Evolutionary conservation across 345 rosid genomes (phyloP), one percentile per base, ranked within the genome.

Genomic region (Noccaea bulbosa): DNA sequence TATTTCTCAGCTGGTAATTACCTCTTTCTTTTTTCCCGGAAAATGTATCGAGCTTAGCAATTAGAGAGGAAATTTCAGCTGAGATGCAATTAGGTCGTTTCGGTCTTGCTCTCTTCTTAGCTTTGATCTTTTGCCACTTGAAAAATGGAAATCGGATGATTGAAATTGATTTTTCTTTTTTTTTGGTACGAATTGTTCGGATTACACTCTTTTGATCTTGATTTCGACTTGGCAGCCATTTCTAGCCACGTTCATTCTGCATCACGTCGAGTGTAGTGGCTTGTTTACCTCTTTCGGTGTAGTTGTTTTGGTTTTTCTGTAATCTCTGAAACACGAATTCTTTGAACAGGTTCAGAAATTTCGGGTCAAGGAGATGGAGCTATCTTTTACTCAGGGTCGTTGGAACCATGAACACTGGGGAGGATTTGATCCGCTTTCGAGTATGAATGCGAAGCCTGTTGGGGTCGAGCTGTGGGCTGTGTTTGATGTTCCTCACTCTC

Each of bases 381-480:
- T 94, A 41, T 94, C 99, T 72, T 94, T 94, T 76, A 89, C 97
- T 70, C 98, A 94, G 73, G 99, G 99, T 57, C 95, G 99, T 54
- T 94, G 98, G 99, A 88, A 85, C 69, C 91, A 91, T 73, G 99
- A 91, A 72, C 83, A 71, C n/a, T 94, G 99, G 98, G 99, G 99
- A 59, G 98, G 96, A 52, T 94, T 70, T 82, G 98, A 91, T 30
- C 85, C 96, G 49, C 65, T 89, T 34, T 78, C 99, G 35, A 91
- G 89, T 75, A 89, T 77, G 82, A 91, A 87, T 71, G 98, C 99
- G 1, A 94, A 94, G 77, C 98, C 98, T 52, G 89, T 96, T 62
- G 98, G 98, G 30, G 96, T 94, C 4, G 99, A 94, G 84, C 76
- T 94, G 37, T 94, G 96, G 99, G 98, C 98, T 65, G 86, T 86